A percentile compares a stretch with the other conserved stretches of the same genome.
Evolutionary conservation across 768 basidiomycete species (phyloP).

Genomic region (Clathrus columnatus): DNA sequence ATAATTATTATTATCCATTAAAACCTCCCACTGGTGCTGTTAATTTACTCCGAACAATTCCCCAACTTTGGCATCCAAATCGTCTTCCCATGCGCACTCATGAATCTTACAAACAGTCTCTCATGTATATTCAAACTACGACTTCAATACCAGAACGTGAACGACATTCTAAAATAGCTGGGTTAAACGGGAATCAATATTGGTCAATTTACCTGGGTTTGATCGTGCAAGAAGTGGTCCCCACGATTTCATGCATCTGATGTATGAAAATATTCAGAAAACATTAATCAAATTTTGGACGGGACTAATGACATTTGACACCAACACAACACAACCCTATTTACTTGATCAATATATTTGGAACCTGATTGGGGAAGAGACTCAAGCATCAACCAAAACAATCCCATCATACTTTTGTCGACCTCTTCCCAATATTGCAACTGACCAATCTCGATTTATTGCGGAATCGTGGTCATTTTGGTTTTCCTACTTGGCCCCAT

Average conservation of each 20-base stretch:
- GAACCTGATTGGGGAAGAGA: conserved; percentile 33
- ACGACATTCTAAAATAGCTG: neutral
- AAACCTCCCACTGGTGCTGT: neutral
- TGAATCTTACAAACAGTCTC: neutral
- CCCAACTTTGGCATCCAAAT: neutral
- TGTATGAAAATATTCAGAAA: conserved; percentile 35
- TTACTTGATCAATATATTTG: conserved; percentile 24
- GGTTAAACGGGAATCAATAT: neutral
- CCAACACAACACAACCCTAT: conserved; percentile 14
- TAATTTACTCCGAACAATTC: neutral
- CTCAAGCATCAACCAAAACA: conserved; percentile 13
- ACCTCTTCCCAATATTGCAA: conserved; percentile 6
- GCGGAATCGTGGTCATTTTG: conserved; percentile 22
- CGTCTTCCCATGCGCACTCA: neutral
- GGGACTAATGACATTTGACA: conserved; percentile 31
- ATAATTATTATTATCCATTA: neutral
- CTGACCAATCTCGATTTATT: conserved; percentile 14
- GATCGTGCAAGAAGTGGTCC: conserved; percentile 30
- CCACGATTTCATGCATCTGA: conserved; percentile 42
- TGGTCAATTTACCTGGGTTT: conserved; percentile 17
- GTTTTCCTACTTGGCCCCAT: conserved; percentile 18
- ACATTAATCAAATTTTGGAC: conserved; percentile 35
- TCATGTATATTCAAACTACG: neutral
- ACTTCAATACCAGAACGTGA: neutral
- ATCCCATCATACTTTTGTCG: conserved; percentile 22